Evolutionary conservation across 2,329 filamentous ascomycete species (phyloP).

Genomic region (Bretziella fagacearum): DNA sequence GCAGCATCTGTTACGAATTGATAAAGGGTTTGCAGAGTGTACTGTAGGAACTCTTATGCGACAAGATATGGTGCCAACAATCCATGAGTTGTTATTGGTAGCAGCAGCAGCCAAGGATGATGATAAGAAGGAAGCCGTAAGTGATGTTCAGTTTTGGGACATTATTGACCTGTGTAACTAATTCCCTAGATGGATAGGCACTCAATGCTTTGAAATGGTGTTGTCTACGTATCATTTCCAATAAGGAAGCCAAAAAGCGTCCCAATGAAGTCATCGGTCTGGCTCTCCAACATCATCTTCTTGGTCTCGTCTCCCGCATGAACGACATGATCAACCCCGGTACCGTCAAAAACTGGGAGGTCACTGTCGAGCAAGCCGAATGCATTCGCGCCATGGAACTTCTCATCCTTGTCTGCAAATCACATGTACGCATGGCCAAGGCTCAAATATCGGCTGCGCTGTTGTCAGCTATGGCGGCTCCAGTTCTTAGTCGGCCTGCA

Average conservation of each 20-base stretch:
- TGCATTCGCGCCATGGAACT: constrained; percentile 74
- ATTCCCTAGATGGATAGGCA: neutral
- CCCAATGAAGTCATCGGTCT: constrained; percentile 43
- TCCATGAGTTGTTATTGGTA: constrained; percentile 62
- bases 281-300: constrained; percentile 68
- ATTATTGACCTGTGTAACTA: neutral
- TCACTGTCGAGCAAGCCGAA: constrained; percentile 51
- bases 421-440: constrained; percentile 58
- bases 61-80: constrained; percentile 56
- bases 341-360: constrained; percentile 24
- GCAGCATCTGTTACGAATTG: constrained; percentile 49
- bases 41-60: constrained; percentile 53
- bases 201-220: constrained; percentile 29
- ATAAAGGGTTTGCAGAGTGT: constrained; percentile 49
- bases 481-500: constrained; percentile 57
- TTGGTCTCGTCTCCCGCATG: constrained; percentile 73
- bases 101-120: constrained; percentile 52
- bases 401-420: constrained; percentile 62
- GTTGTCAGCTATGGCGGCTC: constrained; percentile 61
- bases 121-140: constrained; percentile 39
- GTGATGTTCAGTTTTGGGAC: constrained; percentile 19
- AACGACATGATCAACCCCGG: constrained; percentile 56
- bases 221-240: constrained; percentile 27
- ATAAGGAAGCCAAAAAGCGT: constrained; percentile 29
- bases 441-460: constrained; percentile 94